phyloP scores from a whole-genome alignment of 805 yeast species.

The Pichia phayaonensis region DNA sequence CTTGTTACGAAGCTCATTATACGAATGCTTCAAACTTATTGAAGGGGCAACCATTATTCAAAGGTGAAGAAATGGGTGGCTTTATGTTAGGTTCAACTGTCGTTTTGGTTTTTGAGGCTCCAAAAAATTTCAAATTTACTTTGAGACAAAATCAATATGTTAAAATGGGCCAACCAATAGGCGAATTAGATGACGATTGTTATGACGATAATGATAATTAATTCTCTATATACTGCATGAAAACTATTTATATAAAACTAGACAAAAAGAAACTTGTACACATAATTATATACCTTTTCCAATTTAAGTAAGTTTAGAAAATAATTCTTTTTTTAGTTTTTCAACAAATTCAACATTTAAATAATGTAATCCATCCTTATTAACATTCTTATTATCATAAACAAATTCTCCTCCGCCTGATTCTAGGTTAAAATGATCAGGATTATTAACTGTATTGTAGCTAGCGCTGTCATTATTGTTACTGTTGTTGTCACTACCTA shows the following conservation, averaged over 20 bases:
- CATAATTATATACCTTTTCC: background rate
- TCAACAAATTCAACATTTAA: conserved; percentile 47
- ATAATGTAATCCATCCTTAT: conserved; percentile 31
- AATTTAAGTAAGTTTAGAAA: conserved; percentile 18
- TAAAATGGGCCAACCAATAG: conserved; percentile 77
- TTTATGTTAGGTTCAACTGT: conserved; percentile 94
- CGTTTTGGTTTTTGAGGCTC: conserved; percentile 96
- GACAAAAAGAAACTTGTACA: background rate
- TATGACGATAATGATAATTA: background rate
- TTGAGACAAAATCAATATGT: conserved; percentile 69
- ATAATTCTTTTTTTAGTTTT: conserved; percentile 38
- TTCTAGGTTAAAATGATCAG: background rate
- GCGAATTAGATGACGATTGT: conserved; percentile 26
- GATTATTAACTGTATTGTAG: background rate
- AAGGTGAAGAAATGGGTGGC: conserved; percentile 97
- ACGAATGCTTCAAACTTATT: conserved; percentile 64
- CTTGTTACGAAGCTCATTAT: conserved; percentile 93
- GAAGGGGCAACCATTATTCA: conserved; percentile 81
- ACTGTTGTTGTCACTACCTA: background rate
- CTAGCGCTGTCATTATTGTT: background rate
- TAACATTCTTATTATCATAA: background rate
- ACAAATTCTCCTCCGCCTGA: background rate
- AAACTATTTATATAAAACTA: background rate
- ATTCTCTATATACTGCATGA: background rate
- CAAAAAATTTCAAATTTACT: conserved; percentile 63